A percentile compares a stretch with the other conserved stretches of the same genome.
Conservation (phyloP, 148 eudicot genomes). For the Persicaria tinctoria region DNA sequence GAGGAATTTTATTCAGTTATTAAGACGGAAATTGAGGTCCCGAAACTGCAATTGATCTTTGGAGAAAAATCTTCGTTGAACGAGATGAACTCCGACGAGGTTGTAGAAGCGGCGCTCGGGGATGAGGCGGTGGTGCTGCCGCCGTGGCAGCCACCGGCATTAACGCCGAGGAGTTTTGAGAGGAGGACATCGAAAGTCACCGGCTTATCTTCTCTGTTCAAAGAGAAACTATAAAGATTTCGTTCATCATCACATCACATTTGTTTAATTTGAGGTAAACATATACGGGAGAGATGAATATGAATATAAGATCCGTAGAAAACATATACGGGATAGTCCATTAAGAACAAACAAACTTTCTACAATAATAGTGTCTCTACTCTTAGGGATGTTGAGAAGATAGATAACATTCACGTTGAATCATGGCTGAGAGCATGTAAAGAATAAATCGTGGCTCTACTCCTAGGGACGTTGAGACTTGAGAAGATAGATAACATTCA, state of each 20-base stretch:
- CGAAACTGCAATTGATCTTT: constrained; percentile 38
- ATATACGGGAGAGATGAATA: no score
- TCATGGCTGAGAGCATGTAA: no score
- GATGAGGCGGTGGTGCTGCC: background rate
- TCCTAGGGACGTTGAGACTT: no score
- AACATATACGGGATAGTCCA: no score
- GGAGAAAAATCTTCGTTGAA: constrained; percentile 18
- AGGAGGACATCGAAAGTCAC: constrained; percentile 34
- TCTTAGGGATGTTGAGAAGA: no score
- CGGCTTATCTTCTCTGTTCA: constrained; percentile 54
- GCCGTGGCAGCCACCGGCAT: constrained; percentile 47
- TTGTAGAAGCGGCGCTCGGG: background rate
- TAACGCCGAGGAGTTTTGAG: constrained; percentile 33
- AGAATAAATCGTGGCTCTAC: no score
- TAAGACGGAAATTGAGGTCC: background rate
- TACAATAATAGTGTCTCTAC: no score
- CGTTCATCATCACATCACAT: background rate
- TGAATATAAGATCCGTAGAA: no score
- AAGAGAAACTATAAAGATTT: constrained; percentile 36
- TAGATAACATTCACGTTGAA: no score
- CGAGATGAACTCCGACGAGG: background rate
- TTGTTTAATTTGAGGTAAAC: no score
- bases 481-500: no score
- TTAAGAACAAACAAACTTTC: no score
- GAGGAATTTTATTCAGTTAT: background rate